Base-by-base conservation (phyloP, 2,329 filamentous ascomycete species). In the Aspergillus sp. region DNA sequence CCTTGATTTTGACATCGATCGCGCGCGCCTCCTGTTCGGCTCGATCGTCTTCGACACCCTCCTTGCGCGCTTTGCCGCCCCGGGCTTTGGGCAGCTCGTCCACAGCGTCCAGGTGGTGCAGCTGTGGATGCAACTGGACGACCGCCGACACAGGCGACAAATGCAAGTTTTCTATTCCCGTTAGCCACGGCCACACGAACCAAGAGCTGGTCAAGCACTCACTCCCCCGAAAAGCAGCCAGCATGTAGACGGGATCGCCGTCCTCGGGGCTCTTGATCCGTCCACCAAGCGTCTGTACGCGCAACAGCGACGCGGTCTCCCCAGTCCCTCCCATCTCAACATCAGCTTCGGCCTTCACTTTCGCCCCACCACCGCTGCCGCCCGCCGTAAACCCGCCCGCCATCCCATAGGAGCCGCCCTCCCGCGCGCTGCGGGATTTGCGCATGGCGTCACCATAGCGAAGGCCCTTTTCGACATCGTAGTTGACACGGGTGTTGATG, bases 221-320 rank as follows among this genome's bases (percentile, higher is more conserved):
- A 93, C 90, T 84, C 47, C 87, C 87, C 67, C 88, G 84, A 69
- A 97, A 97, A n/a, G 91, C 88, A 23, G 91, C 94, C 46, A 97
- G 81, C 86, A 97, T 95, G 75, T 96, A 96, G 59, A 80, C 76
- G 7, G 84, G 83, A 59, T 90, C 87, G 19, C 88, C 87, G 58
- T 87, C 83, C 58, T 86, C 84, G 2, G 85, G 78, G 38, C 84
- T 81, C 11, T 86, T 80, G 56, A 90, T 86, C 69, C 93, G 87
- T 0, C 94, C 94, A 43, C 91, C 92, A 19, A 96, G 79, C 0
- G 91, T 96, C 76, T 96, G 91, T 54, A 85, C 88, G 46, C 85
- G 81, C 67, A 97, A 75, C 3, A 95, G 68, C 79, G 61, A 56
- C 53, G 67, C 57, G 11, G 45, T 64, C 45, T 36, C 63, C 54